Evolutionary conservation across 2,329 filamentous ascomycete species (phyloP), one percentile per base, ranked within the genome.

Genomic region (Mycosphaerella arachidis): DNA sequence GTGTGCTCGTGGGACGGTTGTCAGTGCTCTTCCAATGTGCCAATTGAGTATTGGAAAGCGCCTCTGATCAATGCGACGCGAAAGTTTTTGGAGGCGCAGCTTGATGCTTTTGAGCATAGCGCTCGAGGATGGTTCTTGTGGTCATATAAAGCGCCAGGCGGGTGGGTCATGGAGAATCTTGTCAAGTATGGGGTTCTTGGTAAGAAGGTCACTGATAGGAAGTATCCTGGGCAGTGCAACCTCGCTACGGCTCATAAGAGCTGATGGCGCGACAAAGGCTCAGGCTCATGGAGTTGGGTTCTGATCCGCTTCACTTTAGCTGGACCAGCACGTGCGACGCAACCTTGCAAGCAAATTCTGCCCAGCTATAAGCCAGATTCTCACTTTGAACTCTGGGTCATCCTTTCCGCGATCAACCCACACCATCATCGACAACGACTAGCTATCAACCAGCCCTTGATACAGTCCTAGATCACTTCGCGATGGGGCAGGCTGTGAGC

Each of bases 111-210:
- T 62, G 77, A 80, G 64, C 58, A 69, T 7, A 70, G 72, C 30
- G 66, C 72, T 0, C 70, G 71, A 1, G 78, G 77, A 40, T 74
- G 76, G 60, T 79, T 79, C 64, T 65, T 77, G 9, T 80, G 77
- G 78, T 75, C 74, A 43, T 77, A 74, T 35, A 75, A 77, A 53
- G 75, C 71, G 6, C 74, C 75, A 12, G 72, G 72, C 5, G 75
- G 73, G 40, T 79, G 78, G 78, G 71, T 75, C 13, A 73, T 79
- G 64, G 68, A 72, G 48, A 73, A 77, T 58, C 63, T 77, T 16
- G 71, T 76, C 6, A 59, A 73, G 40, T 74, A 75, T 40, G 77
- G 75, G 3, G 58, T 77, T 33, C 71, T 78, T 57, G 77, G 76
- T 12, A 68, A 74, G 53, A 72, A 71, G 16, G 65, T 78, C 18